Evolutionary conservation across 1,284 basidiomycete genomes (phyloP), one percentile per base, ranked within the genome.

Genomic region (Cutaneotrichosporon curvatum): DNA sequence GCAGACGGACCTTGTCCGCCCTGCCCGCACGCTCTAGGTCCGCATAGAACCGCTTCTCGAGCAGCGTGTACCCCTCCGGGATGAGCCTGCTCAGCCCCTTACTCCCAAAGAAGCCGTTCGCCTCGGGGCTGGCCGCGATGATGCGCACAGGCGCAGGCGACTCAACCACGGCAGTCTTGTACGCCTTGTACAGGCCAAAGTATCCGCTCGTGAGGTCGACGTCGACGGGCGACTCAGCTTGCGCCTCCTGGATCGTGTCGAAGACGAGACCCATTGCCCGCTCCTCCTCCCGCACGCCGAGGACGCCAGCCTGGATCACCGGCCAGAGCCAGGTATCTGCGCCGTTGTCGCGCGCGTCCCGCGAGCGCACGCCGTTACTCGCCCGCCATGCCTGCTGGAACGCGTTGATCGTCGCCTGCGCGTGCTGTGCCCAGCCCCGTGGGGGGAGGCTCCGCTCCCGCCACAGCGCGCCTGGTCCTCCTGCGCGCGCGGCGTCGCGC

Each of bases 31-130:
- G 66, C 38, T 72, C 69, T 25, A 86, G 80, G 20, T 82, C 80
- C 30, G 69, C 70, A 81, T 90, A 87, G 66, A 96, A 96, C 31
- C 80, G 77, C 49, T 83, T 79, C 65, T 96, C 89, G 40, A 92
- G 77, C 22, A 87, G 72, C 0, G 91, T 96, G 66, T 99, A 99
- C 0, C 84, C 94, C 62, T 94, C 90, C 4, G 95, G 95, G 55
- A 99, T 91, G 49, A 89, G 80, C 15, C 87, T 83, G 8, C 90
- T 95, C 15, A 96, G 74, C 1, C 94, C 95, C 46, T 76, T 79
- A 3, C 89, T 95, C 4, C 83, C 84, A 63, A 82, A 91, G 70
- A 99, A 99, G 0, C 94, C 94, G 62, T 99, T 99, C 15, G 91
- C 87, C 87, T 91, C 55, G 25, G 15, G n/a, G 23, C 8, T 81